Percentiles rank a stretch among this genome's conserved stretches.
These are phyloP conservation scores for Pestalotiopsis sp. DNA, from an alignment of 2,329 filamentous ascomycete genomes.

Conservation along the genomic window DNA sequence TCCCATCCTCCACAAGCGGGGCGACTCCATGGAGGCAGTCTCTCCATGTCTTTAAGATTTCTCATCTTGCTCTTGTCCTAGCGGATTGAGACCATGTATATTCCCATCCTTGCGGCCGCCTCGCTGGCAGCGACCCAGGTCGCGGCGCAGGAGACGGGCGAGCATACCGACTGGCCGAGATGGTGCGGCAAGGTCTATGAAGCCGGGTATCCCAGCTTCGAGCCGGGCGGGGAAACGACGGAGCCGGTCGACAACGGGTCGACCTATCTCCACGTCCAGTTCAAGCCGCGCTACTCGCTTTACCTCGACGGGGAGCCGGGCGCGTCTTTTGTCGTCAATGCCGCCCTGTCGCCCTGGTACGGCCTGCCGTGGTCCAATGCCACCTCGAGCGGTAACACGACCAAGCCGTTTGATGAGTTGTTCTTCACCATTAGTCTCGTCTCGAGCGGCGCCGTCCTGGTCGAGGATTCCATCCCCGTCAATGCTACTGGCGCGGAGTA, in stretches of 20 bases:
- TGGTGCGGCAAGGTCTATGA: slow-evolving; percentile 15
- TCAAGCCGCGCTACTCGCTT: slow-evolving; percentile 46
- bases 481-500: slow-evolving; percentile 36
- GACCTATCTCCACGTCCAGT: slow-evolving; percentile 34
- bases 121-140: neutral
- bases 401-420: slow-evolving; percentile 24
- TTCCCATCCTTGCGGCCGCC: neutral
- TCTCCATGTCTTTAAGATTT: neutral
- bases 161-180: slow-evolving; percentile 8
- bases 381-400: slow-evolving; percentile 18
- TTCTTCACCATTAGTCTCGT: slow-evolving; percentile 38
- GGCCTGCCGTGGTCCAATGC: slow-evolving; percentile 36
- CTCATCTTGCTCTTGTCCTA: neutral
- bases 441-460: slow-evolving; percentile 28
- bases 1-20: too few species aligned
- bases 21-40: too few species aligned
- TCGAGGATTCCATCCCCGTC: slow-evolving; percentile 32
- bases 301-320: slow-evolving; percentile 41
- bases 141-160: slow-evolving; percentile 3
- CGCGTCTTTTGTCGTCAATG: slow-evolving; percentile 45
- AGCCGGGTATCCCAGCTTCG: slow-evolving; percentile 9
- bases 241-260: slow-evolving; percentile 5
- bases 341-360: slow-evolving; percentile 39
- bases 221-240: slow-evolving; percentile 8
- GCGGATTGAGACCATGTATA: neutral